Evolutionary conservation across 768 basidiomycete species (phyloP).

Genomic region (Clitopilus hobsonii): DNA sequence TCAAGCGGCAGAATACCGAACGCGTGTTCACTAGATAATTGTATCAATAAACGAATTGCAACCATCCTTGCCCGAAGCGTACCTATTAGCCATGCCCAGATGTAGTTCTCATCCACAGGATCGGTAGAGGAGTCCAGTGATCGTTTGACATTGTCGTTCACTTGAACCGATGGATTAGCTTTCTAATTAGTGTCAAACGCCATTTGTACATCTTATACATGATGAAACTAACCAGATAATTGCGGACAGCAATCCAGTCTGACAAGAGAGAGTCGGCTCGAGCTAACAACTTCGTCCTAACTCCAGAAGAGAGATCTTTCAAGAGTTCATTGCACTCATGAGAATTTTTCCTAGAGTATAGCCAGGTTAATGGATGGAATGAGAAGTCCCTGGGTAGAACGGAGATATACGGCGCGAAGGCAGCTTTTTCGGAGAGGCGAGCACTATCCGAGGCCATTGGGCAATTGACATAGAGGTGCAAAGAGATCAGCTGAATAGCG

Average conservation of each 20-base stretch:
- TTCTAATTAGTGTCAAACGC: conserved; percentile 14
- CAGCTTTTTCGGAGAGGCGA: conserved; percentile 32
- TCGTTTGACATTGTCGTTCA: conserved; percentile 2
- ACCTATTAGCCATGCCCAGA: conserved; percentile 96
- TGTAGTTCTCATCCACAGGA: conserved; percentile 41
- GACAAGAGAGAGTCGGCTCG: conserved; percentile 44
- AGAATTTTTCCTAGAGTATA: conserved; percentile 25
- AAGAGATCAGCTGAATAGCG: conserved; percentile 71
- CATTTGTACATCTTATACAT: no score
- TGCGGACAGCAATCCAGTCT: conserved; percentile 53
- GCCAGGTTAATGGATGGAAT: conserved; percentile 82
- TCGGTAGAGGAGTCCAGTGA: conserved; percentile 5
- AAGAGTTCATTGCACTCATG: conserved; percentile 28
- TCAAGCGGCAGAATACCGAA: conserved; percentile 71
- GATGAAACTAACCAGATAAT: conserved; percentile 53
- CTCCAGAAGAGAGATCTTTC: conserved; percentile 42
- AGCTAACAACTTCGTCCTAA: conserved; percentile 32
- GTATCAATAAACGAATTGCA: conserved; percentile 1
- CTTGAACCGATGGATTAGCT: conserved; percentile 9
- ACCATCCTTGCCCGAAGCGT: conserved; percentile 20
- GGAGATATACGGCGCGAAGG: conserved; percentile 75
- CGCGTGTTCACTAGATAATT: conserved; percentile 80
- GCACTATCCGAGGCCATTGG: conserved; percentile 34
- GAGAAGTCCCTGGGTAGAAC: conserved; percentile 70
- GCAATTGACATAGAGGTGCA: conserved; percentile 77